Evolutionary conservation across 768 basidiomycete genomes (phyloP), one percentile per base, ranked within the genome.

Genomic region (Leccinum broughii): DNA sequence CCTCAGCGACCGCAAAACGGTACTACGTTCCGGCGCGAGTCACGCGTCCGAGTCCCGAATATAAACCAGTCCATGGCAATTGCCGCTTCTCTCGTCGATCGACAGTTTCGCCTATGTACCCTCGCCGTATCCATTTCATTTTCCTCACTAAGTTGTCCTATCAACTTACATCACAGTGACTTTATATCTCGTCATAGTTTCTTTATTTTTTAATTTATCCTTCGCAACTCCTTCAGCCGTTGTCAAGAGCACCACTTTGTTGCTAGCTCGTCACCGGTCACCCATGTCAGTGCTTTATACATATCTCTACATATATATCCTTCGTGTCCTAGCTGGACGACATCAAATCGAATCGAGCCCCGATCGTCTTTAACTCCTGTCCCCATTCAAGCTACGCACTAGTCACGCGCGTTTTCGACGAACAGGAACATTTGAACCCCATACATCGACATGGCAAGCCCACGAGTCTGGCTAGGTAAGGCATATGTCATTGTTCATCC

Each of bases 401-500:
- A 35, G 30, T 32, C 35, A 6, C n/a, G n/a, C 14, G 15, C 35
- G 39, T 41, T 41, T 6, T 9, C 8, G 8, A 41, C 39, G 17
- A 41, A 41, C 17, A 13, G 22, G 22, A 77, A 53, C 24, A 20
- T 6, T 34, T 13, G 34, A 34, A 34, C 34, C 5, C 11, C 34
- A 34, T 34, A 34, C 34, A 8, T 28, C 44, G 4, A 56, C 26
- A 64, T 64, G 58, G 51, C 26, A 53, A 44, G 13, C 1, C 37
- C 52, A 20, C 63, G 58, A 9, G 63, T 64, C n/a, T 65, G 63
- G 64, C 50, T 64, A 26, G 51, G 62, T 60, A 39, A 35, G 2
- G 2, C 17, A 6, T 3, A 10, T 44, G 14, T 24, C 22, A n/a
- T 13, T 24, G 1, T 24, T 35, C 3, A 48, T 22, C 46, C 13